Percentiles rank a stretch among this genome's conserved stretches.
Evolutionary conservation across 768 basidiomycete genomes (phyloP).

Genomic region (Pisolithus tinctorius): DNA sequence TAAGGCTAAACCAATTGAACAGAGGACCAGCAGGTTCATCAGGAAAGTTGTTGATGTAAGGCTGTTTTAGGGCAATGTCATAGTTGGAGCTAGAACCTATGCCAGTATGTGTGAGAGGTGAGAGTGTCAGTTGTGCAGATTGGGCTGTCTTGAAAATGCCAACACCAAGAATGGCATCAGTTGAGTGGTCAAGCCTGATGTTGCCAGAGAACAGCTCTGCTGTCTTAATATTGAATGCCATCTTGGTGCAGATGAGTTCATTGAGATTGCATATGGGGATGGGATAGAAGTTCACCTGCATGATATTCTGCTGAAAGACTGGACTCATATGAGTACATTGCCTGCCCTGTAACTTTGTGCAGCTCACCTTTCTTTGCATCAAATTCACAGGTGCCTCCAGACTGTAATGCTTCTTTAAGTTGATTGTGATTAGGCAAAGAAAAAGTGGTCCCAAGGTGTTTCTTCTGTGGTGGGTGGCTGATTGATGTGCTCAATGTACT

Average conservation of each 20-base stretch:
- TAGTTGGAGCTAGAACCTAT: background rate
- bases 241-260: background rate
- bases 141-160: constrained; percentile 7
- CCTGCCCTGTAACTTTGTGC: too few species aligned
- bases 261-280: background rate
- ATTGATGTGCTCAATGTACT: too few species aligned
- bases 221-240: background rate
- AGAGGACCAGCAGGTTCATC: background rate
- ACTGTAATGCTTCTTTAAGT: constrained; percentile 1
- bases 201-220: background rate
- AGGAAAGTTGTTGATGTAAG: background rate
- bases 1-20: background rate
- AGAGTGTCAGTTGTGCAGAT: background rate
- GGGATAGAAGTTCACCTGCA: background rate
- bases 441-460: background rate
- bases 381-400: background rate
- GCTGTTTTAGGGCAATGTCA: background rate
- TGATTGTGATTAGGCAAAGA: background rate
- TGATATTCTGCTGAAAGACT: background rate
- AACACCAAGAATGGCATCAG: background rate
- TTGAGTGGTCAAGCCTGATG: background rate
- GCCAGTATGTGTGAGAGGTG: background rate
- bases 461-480: constrained; percentile 2
- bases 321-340: too few species aligned
- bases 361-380: constrained; percentile 3